phyloP scores from a whole-genome alignment of 2,329 filamentous ascomycete species.

The Apiospora malaysiana region DNA sequence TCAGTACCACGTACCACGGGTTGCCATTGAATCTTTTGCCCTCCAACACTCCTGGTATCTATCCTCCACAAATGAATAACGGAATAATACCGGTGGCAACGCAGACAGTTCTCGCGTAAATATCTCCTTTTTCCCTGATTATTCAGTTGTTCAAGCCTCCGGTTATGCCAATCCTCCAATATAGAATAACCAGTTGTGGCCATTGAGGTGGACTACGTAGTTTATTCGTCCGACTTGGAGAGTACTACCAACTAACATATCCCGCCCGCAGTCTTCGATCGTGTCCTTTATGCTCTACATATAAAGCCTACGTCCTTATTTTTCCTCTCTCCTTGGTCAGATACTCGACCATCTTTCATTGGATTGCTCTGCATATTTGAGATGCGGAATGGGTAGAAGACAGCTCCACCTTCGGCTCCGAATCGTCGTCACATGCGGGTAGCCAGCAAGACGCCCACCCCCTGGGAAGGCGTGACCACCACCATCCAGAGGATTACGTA shows the following conservation, averaged over 20 bases:
- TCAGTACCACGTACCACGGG: too few relatives aligned
- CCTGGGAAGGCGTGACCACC: constrained; percentile 2
- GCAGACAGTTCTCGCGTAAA: too few relatives aligned
- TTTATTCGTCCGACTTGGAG: too few relatives aligned
- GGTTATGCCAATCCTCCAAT: too few relatives aligned
- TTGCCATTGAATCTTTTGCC: too few relatives aligned
- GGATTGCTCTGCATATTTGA: neutral
- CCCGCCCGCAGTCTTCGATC: neutral
- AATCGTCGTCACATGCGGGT: constrained; percentile 1
- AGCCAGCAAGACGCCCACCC: neutral
- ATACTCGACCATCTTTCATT: neutral
- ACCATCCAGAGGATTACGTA: neutral
- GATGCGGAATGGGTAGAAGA: neutral
- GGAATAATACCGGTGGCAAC: too few relatives aligned
- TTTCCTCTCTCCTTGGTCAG: neutral
- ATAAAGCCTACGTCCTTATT: neutral
- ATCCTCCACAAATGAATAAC: too few relatives aligned
- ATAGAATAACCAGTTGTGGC: too few relatives aligned
- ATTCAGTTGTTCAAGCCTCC: too few relatives aligned
- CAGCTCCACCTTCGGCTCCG: neutral
- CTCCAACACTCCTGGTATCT: too few relatives aligned
- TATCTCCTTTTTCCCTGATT: too few relatives aligned
- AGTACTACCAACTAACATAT: neutral
- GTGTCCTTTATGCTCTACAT: neutral
- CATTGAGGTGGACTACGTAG: too few relatives aligned